Base-by-base conservation (phyloP, 768 basidiomycete species). In the Strobilomyces echinocephalus region DNA sequence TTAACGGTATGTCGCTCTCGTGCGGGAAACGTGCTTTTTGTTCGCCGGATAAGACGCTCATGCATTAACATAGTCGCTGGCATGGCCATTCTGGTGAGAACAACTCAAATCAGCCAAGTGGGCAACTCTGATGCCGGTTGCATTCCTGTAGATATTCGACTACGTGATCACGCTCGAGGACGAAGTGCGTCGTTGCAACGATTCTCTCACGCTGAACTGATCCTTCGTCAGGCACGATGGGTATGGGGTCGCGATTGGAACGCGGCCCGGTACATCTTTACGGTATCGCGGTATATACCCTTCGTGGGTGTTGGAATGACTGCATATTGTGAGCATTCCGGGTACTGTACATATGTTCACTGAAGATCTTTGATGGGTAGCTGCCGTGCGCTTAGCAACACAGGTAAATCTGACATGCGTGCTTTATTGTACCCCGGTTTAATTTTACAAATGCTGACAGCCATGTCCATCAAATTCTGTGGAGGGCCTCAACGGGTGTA, bases 171-270 rank as follows among this genome's bases (percentile, higher is more conserved):
- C 24, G 24, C 24, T 24, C 4, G 53, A 51, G 34, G 53, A 55
- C 24, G 53, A 60, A 36, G 59, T 56, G 30, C 14, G 57, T 49
- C 1, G 15, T 16, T 5, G 6, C 12, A 18, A 16, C 15, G 30
- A 8, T 2, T 24, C 24, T 24, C 4, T 24, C 11, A 15, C 5
- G 26, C n/a, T 35, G 15, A 7, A 5, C 14, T 48, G 10, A 59
- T 14, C 5, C 5, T 35, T 28, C 8, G 4, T 34, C 26, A 64
- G 63, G 64, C 31, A 21, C 50, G 35, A n/a, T 64, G 55, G 55
- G 44, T 65, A 3, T 65, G 61, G 63, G 42, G 46, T 4, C 54
- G 58, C 15, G 28, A 16, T 21, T 64, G 63, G 64, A 53, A 56
- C 24, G 20, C 5, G 8, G 57, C 55, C 1, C 58, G 63, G 20